Base-by-base conservation (phyloP, 2,329 filamentous ascomycete genomes). In the Hypoxylon sp. region DNA sequence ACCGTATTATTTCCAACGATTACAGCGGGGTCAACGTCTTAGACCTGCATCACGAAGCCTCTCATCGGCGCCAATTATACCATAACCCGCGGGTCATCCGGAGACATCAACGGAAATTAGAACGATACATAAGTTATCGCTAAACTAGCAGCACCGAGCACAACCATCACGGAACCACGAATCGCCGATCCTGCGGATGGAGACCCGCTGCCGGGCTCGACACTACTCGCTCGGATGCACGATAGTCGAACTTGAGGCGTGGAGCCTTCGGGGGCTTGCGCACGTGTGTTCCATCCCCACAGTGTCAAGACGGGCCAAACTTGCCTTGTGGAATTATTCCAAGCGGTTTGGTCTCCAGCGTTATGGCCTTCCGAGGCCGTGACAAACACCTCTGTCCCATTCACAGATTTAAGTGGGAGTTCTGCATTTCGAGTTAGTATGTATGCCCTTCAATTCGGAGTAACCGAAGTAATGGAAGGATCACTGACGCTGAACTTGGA, bases 241-340 rank as follows among this genome's bases (percentile, higher is more conserved):
- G 74, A 71, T 5, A 75, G 63, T 39, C 71, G 74, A n/a, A 71
- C 69, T 2, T 60, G 71, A 13, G 74, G 74, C 42, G 48, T 29
- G 13, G 68, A 44, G 47, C 61, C 64, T 1, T 64, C 58, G 9
- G 72, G 63, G 3, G 70, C 72, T 9, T 73, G 69, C 10, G 75
- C 74, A 26, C 74, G 73, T 3, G 19, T 53, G 51, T 76, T 76
- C 73, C 73, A 77, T 5, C 75, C 74, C 75, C 75, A 77, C 29
- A 76, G 69, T 14, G 71, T 71, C 35, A 77, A 42, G 19, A 76
- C 67, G 14, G 75, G 74, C 74, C 73, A 76, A 6, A 50, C 62
- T 42, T 71, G 68, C 46, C 24, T 42, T 9, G 52, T 54, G 0
- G 74, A 74, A 3, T 67, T 66, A 35, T 60, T 42, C 59, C 59